Percentiles rank a stretch among this genome's conserved stretches.
phyloP scores from a whole-genome alignment of 176 grass and related monocot genomes.

The Typha latifolia region DNA sequence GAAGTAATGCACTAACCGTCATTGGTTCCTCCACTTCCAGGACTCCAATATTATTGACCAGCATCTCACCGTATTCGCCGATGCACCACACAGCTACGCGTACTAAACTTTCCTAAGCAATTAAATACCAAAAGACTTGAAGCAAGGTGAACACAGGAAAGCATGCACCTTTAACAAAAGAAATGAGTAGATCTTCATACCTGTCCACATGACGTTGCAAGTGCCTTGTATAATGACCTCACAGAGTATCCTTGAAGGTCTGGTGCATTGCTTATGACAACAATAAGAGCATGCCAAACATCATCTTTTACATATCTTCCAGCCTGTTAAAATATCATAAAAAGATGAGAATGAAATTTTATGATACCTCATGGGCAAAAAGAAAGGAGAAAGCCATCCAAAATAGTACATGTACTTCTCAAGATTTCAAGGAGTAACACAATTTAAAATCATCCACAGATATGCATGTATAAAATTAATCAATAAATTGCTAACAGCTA shows the following conservation, averaged over 20 bases:
- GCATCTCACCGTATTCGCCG: conserved; percentile 98
- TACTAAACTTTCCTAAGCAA: conserved; percentile 87
- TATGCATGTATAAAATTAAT: too few species aligned
- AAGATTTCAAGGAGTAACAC: too few species aligned
- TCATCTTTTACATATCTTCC: conserved; percentile 91
- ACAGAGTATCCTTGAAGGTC: conserved; percentile 98
- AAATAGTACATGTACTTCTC: too few species aligned
- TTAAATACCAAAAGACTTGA: conserved; percentile 22
- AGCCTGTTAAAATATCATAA: conserved; percentile 38
- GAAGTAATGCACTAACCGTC: conserved; percentile 48
- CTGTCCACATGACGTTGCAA: conserved; percentile 63
- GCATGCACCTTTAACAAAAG: conserved; percentile 15
- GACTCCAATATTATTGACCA: conserved; percentile 75
- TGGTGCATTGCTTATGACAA: conserved; percentile 81
- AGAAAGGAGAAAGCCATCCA: not conserved
- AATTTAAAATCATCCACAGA: too few species aligned
- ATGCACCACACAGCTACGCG: conserved; percentile 94
- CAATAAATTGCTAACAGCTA: too few species aligned
- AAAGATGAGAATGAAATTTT: not conserved
- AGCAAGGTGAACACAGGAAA: conserved; percentile 4
- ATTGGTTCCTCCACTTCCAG: conserved; percentile 75
- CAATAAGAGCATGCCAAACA: conserved; percentile 92
- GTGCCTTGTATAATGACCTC: conserved; percentile 74
- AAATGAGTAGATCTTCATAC: conserved; percentile 31
- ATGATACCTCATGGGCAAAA: not conserved